Base-by-base conservation (phyloP, 768 basidiomycete genomes). In the Leccinellum albellum region DNA sequence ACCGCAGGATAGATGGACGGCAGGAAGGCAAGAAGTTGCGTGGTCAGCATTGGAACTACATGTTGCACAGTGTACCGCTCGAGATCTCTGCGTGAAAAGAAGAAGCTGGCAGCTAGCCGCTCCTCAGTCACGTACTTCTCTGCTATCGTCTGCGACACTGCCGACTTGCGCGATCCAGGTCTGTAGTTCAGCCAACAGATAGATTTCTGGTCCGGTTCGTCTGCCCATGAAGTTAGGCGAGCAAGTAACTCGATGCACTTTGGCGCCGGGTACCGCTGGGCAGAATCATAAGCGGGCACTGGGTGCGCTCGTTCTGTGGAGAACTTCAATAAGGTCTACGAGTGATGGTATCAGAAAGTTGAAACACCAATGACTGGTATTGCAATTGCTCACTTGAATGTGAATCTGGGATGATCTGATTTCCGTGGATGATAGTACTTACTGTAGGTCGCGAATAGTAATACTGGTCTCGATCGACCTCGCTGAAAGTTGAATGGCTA, bases 21-120 rank as follows among this genome's bases (percentile, higher is more conserved):
- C 1, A 70, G 23, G 6, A 53, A 55, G 12, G 46, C 35, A 7
- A 68, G 60, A 1, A 76, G 57, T 35, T 76, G 75, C 5, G 64
- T 69, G 1, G 68, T 70, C 28, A 76, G 52, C 0, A 74, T 73
- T 1, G 73, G 58, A 8, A 75, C 51, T 5, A 76, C 59, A 12
- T 61, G 59, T 28, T 54, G 60, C 3, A 63, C 65, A 10, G 62
- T 61, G 1, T 63, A 64, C 12, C 72, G 61, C 24, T 61, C 65
- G 9, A 59, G 45, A 33, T 69, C 67, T 14, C 64, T 61, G n/a
- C 68, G 59, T 0, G 69, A 74, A 61, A 75, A 74, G 58, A 76
- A 76, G 61, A 73, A 76, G 48, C 69, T 71, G 0, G 70, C 73
- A 29, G 69, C 70, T 10, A 75, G 65, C 6, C 67, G 65, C 15